These are phyloP conservation scores for Seiridium cupressi DNA, from an alignment of 2,329 filamentous ascomycete species.

Conservation along the genomic window DNA sequence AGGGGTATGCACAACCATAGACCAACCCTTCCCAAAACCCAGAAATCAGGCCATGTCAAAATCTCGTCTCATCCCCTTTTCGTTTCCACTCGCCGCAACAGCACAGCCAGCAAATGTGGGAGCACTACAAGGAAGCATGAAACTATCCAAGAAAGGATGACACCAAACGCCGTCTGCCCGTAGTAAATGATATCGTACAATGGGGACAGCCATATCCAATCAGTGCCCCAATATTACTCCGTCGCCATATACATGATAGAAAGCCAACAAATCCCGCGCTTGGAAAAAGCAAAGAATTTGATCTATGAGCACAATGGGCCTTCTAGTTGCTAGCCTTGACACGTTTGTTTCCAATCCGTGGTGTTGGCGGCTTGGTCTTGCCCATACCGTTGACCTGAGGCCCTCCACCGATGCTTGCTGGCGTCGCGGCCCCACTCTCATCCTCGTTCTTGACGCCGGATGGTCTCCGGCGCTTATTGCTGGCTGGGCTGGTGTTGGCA, in stretches of 20 bases:
- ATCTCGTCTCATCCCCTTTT: background rate
- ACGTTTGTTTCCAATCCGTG: slow-evolving; percentile 53
- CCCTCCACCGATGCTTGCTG: slow-evolving; percentile 33
- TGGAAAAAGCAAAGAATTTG: background rate
- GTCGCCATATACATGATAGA: slow-evolving; percentile 1
- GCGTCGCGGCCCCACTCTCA: slow-evolving; percentile 50
- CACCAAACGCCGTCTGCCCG: background rate
- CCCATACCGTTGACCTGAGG: slow-evolving; percentile 50
- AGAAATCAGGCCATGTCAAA: background rate
- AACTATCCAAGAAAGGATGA: background rate
- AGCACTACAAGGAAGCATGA: background rate
- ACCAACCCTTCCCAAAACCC: background rate
- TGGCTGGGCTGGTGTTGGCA: slow-evolving; percentile 64
- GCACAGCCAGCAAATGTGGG: background rate
- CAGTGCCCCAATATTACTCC: slow-evolving; percentile 1
- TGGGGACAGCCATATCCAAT: background rate
- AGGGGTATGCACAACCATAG: slow-evolving; percentile 3
- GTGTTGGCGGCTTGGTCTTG: slow-evolving; percentile 54
- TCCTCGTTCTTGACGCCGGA: slow-evolving; percentile 59
- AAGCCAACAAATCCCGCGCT: background rate
- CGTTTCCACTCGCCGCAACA: background rate
- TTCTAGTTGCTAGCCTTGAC: slow-evolving; percentile 41
- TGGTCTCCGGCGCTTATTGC: slow-evolving; percentile 57
- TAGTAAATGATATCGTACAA: slow-evolving; percentile 6
- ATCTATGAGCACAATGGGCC: background rate